phyloP scores from a whole-genome alignment of 2,329 filamentous ascomycete species.

The Aspergillus persii region DNA sequence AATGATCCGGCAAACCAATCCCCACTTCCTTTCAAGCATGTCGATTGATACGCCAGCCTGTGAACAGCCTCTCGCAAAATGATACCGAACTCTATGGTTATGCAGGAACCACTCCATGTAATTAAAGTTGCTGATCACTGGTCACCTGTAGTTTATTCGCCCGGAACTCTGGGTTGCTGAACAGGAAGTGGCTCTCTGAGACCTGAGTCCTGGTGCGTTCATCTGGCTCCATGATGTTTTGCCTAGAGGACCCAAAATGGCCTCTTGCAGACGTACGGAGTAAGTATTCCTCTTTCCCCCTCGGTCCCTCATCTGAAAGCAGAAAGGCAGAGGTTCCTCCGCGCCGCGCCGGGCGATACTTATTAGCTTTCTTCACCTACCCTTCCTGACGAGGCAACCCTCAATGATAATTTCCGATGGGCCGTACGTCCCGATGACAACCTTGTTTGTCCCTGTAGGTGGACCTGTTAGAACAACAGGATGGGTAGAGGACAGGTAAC shows the following conservation, averaged over 20 bases:
- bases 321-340: constrained; percentile 2
- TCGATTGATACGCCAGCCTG: neutral
- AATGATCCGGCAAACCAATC: neutral
- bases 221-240: neutral
- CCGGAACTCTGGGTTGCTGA: neutral
- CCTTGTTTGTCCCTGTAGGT: neutral
- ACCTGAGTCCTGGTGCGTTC: neutral
- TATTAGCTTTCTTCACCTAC: neutral
- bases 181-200: neutral
- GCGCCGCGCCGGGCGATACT: constrained; percentile 6
- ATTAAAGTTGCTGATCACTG: constrained; percentile 22
- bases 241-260: neutral
- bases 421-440: neutral
- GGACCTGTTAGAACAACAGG: neutral
- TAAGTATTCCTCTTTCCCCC: neutral
- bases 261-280: constrained; percentile 1
- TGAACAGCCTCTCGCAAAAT: constrained; percentile 5
- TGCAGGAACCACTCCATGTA: constrained; percentile 20
- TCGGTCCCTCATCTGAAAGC: constrained; percentile 3
- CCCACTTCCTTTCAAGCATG: neutral
- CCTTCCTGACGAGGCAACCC: neutral
- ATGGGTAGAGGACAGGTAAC: neutral
- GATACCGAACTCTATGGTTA: constrained; percentile 11
- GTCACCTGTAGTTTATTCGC: constrained; percentile 15
- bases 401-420: neutral